Base-by-base conservation (phyloP, 2,329 filamentous ascomycete genomes). In the Eutypella sp. region DNA sequence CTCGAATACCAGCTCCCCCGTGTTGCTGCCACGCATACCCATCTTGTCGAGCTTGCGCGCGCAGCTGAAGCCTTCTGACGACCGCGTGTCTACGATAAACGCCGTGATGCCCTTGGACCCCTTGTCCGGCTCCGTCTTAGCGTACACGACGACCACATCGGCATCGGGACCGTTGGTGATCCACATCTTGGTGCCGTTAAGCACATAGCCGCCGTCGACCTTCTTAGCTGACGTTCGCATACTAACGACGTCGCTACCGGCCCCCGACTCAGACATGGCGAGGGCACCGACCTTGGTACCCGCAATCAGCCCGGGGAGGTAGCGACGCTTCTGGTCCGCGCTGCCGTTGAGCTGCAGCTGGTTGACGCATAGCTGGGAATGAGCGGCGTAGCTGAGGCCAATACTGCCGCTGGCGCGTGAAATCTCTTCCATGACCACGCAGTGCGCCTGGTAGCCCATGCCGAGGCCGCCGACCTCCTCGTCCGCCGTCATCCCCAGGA, bases 151-250 rank as follows among this genome's bases (percentile, higher is more conserved):
- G 45, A 97, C 84, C 36, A 86, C 76, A 66, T 96, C 81, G n/a
- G 93, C 93, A 63, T 97, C 91, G 1, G 92, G 92, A 4, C 92
- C 89, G 68, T 99, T 99, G 51, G 92, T 99, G 64, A 99, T 99
- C 92, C 92, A 99, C 92, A 97, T 96, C 76, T 99, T 96, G 49
- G 85, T 88, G 25, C 91, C 92, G 60, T 91, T 89, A 45, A 99
- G 73, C 18, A 91, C 51, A 66, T 87, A 96, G 23, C 92, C 92
- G 29, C 90, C 91, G 58, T 93, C 87, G 10, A 89, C 87, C 52
- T 80, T 75, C 63, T 81, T 86, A 0, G 91, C 92, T 3, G 81
- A 85, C 38, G 85, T 95, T 65, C 91, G 89, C 92, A 97, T 97
- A 67, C 86, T 88, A 23, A 99, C 91, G 3, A 99, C 92, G 68